Evolutionary conservation across 1,139 yeast genomes (phyloP), one percentile per base, ranked within the genome.

Genomic region (Scheffersomyces segobiensis): DNA sequence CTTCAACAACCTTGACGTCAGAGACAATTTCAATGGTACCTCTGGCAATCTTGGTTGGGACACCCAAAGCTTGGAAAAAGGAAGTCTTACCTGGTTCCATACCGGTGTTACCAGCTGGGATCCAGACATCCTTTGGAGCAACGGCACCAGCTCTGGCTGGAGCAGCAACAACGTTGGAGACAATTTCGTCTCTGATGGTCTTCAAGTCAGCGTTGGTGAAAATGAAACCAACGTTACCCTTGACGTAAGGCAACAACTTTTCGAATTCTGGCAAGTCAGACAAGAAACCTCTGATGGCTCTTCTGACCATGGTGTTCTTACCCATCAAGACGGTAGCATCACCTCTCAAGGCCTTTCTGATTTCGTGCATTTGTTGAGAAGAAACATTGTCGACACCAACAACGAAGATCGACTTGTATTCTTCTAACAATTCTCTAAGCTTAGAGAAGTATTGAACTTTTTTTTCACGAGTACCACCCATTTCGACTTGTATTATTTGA

Each of bases 71-170:
- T 89, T 95, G 99, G 98, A 95, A 95, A 96, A 95, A 95, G 79
- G 99, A 95, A 77, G 99, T 95, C 93, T 95, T 95, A 89, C 98
- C 98, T 82, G 99, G 99, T 86, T 95, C 99, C 97, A 96, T 93
- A 90, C 99, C 98, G 73, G 99, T 95, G 97, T 95, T 96, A 84
- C 97, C 97, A 73, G 98, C 98, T 80, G 97, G 96, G 73, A 95
- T 90, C 89, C 88, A 91, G 76, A 95, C 98, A 77, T 93, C 98
- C 79, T 81, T 88, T 81, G 98, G 99, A 75, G 99, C 98, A 78
- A 93, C 79, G 77, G 98, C 99, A 93, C 99, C 99, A 70, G 99
- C 96, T 86, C 93, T 93, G 75, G 99, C 99, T 82, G 99, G 99
- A 75, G 99, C 99, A 77, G 98, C 97, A 79, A 95, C 98, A 83